phyloP scores from a whole-genome alignment of 495 filamentous ascomycete species.

The Aspergillus diversus region DNA sequence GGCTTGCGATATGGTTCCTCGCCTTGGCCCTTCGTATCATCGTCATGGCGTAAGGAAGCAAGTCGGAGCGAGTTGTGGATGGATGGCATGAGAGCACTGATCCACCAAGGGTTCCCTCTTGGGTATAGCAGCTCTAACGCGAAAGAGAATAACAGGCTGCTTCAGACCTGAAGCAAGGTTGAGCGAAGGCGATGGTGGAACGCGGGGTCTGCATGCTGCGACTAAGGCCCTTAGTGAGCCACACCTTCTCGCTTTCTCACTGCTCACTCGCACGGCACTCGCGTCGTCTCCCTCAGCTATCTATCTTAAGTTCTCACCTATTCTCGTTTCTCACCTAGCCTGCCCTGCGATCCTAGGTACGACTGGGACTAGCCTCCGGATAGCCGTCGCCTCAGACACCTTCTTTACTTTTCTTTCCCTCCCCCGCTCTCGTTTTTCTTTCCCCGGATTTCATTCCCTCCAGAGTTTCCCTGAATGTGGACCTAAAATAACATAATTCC shows the following conservation, averaged over 20 bases:
- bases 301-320: neutral
- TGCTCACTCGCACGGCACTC: neutral
- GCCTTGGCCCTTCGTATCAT: neutral
- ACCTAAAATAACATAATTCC: neutral
- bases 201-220: conserved; percentile 4
- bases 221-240: neutral
- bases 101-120: neutral
- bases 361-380: neutral
- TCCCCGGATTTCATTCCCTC: conserved; percentile 27
- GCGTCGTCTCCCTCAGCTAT: neutral
- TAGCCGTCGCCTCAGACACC: neutral
- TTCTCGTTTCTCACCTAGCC: neutral
- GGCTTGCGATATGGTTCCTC: neutral
- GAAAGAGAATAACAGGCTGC: neutral
- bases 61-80: neutral
- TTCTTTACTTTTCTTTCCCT: conserved; percentile 19
- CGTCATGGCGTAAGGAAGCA: neutral
- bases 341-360: neutral
- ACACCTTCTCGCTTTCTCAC: neutral
- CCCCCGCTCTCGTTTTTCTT: conserved; percentile 12
- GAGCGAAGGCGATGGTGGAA: neutral
- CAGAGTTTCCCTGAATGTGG: neutral
- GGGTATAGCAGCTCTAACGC: neutral
- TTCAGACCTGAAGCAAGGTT: neutral
- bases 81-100: neutral